These are phyloP conservation scores for Pleurotus cornucopiae DNA, from an alignment of 768 basidiomycete genomes.

Conservation along the genomic window DNA sequence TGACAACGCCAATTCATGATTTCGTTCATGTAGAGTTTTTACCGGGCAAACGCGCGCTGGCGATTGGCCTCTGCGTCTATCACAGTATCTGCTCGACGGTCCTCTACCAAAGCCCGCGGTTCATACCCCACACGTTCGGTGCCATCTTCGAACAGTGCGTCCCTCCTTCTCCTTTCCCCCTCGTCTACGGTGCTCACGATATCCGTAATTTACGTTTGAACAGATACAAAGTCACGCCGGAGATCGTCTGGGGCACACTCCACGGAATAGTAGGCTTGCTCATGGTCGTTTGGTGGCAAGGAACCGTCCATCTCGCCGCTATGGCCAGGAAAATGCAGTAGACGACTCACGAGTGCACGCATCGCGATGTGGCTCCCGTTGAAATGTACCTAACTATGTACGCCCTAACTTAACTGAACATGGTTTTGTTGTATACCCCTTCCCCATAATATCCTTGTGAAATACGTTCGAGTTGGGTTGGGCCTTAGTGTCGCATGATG, in stretches of 20 bases:
- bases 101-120: conserved; percentile 71
- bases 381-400: background rate
- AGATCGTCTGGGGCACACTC: conserved; percentile 64
- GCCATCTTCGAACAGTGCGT: conserved; percentile 56
- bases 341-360: background rate
- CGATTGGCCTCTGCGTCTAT: conserved; percentile 72
- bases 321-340: conserved; percentile 21
- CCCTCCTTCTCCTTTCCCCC: too few species aligned
- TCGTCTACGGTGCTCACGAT: background rate
- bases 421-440: too few species aligned
- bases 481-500: too few species aligned
- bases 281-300: conserved; percentile 83
- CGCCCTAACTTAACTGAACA: too few species aligned
- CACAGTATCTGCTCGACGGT: conserved; percentile 71
- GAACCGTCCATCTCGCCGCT: conserved; percentile 50
- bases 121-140: conserved; percentile 75
- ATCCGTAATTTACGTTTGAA: background rate
- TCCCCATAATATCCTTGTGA: too few species aligned
- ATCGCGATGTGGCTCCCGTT: background rate
- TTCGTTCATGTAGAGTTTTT: conserved; percentile 49
- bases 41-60: conserved; percentile 81
- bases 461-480: too few species aligned
- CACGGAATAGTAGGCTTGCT: conserved; percentile 71
- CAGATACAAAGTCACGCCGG: conserved; percentile 66
- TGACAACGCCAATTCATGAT: too few species aligned